These are phyloP conservation scores for Ottelia alismoides DNA, from an alignment of 106 monocot genomes.

Conservation along the genomic window DNA sequence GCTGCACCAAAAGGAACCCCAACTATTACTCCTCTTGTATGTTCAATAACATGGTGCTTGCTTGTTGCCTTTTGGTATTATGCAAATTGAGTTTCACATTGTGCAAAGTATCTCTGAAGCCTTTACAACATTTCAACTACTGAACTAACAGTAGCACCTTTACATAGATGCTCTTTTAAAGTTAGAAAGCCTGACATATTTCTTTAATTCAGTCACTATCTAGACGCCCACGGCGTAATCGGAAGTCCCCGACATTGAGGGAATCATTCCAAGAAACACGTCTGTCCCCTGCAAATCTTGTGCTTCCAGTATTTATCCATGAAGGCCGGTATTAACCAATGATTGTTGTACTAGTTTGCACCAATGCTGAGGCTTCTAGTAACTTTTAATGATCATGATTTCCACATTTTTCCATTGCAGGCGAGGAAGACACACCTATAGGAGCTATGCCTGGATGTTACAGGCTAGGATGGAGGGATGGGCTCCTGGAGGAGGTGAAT, in stretches of 20 bases:
- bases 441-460: constrained; percentile 99
- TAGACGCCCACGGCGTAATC: constrained; percentile 83
- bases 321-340: constrained; percentile 41
- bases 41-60: too few species aligned
- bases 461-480: constrained; percentile 94
- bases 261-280: constrained; percentile 79
- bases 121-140: too few species aligned
- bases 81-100: too few species aligned
- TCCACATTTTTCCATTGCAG: constrained; percentile 20
- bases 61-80: too few species aligned
- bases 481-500: constrained; percentile 97
- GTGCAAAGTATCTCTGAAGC: too few species aligned
- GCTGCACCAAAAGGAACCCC: constrained; percentile 70
- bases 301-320: constrained; percentile 94
- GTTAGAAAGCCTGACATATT: too few species aligned
- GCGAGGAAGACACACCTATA: constrained; percentile 85
- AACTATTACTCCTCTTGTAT: constrained; percentile 47
- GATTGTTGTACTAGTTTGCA: neutral
- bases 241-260: constrained; percentile 62
- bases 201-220: constrained; percentile 28
- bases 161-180: too few species aligned
- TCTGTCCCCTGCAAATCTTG: constrained; percentile 75
- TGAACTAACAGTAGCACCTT: too few species aligned
- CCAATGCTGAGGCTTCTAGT: too few species aligned
- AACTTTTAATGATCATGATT: too few species aligned